These are phyloP conservation scores for Magnusiomyces tetraspermus DNA, from an alignment of 1,139 yeast genomes.

Conservation along the genomic window DNA sequence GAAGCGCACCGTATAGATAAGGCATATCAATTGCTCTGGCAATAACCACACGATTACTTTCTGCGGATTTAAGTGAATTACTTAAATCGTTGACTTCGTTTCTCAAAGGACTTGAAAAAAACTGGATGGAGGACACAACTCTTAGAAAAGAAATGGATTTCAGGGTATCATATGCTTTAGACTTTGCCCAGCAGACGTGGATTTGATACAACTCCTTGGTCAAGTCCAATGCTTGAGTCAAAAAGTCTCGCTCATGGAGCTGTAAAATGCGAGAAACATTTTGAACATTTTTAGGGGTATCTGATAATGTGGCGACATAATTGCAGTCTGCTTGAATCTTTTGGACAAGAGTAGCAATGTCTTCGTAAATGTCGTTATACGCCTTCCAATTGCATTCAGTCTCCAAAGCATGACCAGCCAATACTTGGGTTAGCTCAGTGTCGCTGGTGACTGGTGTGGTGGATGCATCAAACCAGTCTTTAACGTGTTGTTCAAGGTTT, in stretches of 20 bases:
- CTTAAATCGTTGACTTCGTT: conserved; percentile 28
- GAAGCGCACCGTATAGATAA: conserved; percentile 62
- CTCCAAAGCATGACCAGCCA: not conserved
- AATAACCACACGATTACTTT: conserved; percentile 37
- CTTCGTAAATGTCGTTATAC: conserved; percentile 21
- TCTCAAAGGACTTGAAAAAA: conserved; percentile 25
- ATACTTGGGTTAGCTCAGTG: not conserved
- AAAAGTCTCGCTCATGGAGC: conserved; percentile 25
- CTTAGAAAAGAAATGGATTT: conserved; percentile 19
- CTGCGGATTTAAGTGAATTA: conserved; percentile 32
- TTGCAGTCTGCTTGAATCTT: conserved; percentile 26
- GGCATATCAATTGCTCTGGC: conserved; percentile 66
- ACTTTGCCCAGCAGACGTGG: conserved; percentile 15
- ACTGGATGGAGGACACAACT: conserved; percentile 28
- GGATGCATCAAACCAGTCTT: conserved; percentile 15
- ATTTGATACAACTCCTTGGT: conserved; percentile 21
- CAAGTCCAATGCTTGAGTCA: conserved; percentile 20
- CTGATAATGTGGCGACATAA: conserved; percentile 22
- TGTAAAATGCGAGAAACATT: conserved; percentile 18
- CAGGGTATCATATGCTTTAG: conserved; percentile 18
- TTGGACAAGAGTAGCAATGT: conserved; percentile 23
- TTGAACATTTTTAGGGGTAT: conserved; percentile 19
- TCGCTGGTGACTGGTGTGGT: conserved; percentile 11
- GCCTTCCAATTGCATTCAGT: conserved; percentile 4
- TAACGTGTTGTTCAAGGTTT: conserved; percentile 16